phyloP scores from a whole-genome alignment of 306 rosid species.

The Morella rubra region DNA sequence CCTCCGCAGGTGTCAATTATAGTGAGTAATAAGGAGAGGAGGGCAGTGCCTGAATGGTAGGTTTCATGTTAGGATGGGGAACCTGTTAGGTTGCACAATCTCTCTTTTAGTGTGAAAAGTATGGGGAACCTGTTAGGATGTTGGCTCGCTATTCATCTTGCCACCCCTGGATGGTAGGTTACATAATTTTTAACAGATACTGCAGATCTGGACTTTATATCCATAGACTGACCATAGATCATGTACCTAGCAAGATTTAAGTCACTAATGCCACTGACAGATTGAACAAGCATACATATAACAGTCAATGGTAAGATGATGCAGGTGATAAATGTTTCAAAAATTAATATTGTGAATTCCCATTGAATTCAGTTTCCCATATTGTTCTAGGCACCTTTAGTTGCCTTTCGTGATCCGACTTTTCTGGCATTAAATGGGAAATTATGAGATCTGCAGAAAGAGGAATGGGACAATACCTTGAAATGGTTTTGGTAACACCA shows the following conservation, averaged over 20 bases:
- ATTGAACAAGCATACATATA: neutral
- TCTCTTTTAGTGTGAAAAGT: no score
- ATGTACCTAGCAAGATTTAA: neutral
- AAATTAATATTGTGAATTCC: neutral
- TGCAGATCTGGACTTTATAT: neutral
- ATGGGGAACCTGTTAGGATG: neutral
- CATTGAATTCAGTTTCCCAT: neutral
- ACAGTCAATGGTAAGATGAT: neutral
- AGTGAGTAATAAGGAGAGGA: neutral
- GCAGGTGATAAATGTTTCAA: neutral
- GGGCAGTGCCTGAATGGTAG: neutral
- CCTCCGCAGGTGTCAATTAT: neutral
- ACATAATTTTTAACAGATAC: neutral
- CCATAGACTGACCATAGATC: neutral
- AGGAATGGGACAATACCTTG: neutral
- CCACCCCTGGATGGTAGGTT: neutral
- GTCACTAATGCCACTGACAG: neutral
- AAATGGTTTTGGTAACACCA: neutral
- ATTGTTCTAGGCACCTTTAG: neutral
- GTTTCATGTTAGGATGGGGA: neutral
- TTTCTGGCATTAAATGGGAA: constrained; percentile 1
- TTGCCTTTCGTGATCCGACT: constrained; percentile 3
- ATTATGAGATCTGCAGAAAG: neutral
- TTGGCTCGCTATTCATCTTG: neutral
- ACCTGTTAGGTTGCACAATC: no score